Evolutionary conservation across 73 alveolate species (phyloP), one percentile per base, ranked within the genome.

Genomic region (Uronychia binucleata): DNA sequence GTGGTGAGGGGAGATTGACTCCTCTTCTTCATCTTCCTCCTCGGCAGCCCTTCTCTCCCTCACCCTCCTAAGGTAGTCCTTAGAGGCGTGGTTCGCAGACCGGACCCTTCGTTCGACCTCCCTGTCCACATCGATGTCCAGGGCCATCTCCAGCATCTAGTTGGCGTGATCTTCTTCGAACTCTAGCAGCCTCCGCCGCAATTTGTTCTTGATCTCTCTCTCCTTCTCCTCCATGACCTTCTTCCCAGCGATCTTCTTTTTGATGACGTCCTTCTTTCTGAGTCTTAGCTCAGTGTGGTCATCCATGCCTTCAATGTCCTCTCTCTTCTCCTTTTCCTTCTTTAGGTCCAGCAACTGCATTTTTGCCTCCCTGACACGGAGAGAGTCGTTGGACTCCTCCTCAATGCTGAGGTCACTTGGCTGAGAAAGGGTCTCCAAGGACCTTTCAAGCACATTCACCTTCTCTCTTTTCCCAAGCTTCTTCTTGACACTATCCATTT

Each of bases 101-200:
- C 67, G n/a, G n/a, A 46, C 19, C 1, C 86, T 30, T 58, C 30
- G 34, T 27, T 79, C 59, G 19, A 79, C 58, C 34, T 79, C 86
- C n/a, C 30, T 57, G 59, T 79, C 58, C 25, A 79, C 78, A 28
- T 79, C 86, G 30, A 79, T 57, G 29, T 79, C 34, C 28, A 57
- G 77, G 25, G 86, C 86, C 31, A 33, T 75, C 5, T 57, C 86
- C 1, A 79, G 86, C 25, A 79, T 0, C 26, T 31, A 26, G 14
- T 79, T 26, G 0, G 86, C 86, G 30, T 79, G 86, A 26, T 79
- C 57, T 57, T 79, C 86, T 28, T 79, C 86, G 5, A 79, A 28
- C 29, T 79, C 86, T 29, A 79, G 33, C 77, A 79, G 34, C 30
- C 58, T 79, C 28, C 27, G 79, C 30, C 78, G 19, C 58, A 79